Evolutionary conservation across 305 asterid species (phyloP).

Genomic region (Fraxinus ornus): DNA sequence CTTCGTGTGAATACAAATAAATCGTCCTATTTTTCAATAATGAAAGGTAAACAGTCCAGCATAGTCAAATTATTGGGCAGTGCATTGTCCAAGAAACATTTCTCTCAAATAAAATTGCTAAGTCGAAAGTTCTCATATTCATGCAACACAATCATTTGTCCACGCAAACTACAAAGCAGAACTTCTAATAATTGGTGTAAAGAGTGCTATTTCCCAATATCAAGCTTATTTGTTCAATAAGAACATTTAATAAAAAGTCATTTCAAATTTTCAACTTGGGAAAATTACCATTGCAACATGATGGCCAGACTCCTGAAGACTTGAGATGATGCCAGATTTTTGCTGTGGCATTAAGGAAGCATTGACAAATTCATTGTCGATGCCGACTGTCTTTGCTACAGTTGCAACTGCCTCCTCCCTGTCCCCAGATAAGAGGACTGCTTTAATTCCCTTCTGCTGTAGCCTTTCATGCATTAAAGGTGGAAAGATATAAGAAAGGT

Average conservation of each 20-base stretch:
- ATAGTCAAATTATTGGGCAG: background rate
- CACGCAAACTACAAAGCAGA: background rate
- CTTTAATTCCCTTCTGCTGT: slow-evolving; percentile 72
- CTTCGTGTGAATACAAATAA: background rate
- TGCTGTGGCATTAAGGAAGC: slow-evolving; percentile 85
- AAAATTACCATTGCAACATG: slow-evolving; percentile 82
- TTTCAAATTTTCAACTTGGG: background rate
- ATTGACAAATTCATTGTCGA: slow-evolving; percentile 63
- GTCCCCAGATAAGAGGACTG: slow-evolving; percentile 90
- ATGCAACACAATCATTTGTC: slow-evolving; percentile 11
- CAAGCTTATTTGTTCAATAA: background rate
- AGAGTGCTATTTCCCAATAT: background rate
- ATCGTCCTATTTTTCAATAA: background rate
- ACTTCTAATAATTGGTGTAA: background rate
- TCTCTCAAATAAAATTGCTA: background rate
- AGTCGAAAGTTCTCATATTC: background rate
- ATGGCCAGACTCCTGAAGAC: slow-evolving; percentile 81
- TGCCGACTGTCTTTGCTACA: slow-evolving; percentile 75
- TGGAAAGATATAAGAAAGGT: slow-evolving; percentile 21
- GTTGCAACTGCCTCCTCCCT: slow-evolving; percentile 99
- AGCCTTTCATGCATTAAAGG: slow-evolving; percentile 51
- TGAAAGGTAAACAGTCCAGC: background rate
- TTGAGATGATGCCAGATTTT: slow-evolving; percentile 70
- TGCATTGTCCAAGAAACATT: background rate
- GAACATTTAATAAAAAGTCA: background rate